Evolutionary conservation across 164 flowering plant species (phyloP).

Genomic region (grape (Vitis vinifera)): DNA sequence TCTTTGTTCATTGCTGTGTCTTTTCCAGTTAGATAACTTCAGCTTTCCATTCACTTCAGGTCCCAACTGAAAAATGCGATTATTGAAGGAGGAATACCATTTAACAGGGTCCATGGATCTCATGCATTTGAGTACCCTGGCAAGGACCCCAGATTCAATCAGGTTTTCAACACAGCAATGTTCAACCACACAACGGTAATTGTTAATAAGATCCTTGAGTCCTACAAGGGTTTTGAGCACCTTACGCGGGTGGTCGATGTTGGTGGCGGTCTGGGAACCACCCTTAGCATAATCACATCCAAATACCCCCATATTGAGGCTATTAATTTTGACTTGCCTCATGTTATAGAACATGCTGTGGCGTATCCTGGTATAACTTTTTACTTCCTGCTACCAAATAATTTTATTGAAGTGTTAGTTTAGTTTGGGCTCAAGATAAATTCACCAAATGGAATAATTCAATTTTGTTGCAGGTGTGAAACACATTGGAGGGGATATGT

Average conservation of each 20-base stretch:
- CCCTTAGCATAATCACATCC: slow-evolving; percentile 23
- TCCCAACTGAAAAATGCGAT: slow-evolving; percentile 30
- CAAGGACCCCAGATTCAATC: slow-evolving; percentile 25
- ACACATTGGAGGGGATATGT: slow-evolving; percentile 46
- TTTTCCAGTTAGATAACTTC: not conserved
- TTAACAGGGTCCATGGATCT: slow-evolving; percentile 32
- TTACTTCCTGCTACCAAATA: not conserved
- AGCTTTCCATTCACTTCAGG: slow-evolving; percentile 12
- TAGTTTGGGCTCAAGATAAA: not conserved
- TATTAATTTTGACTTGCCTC: slow-evolving; percentile 48
- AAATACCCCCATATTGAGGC: slow-evolving; percentile 34
- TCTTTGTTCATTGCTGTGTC: too few species aligned
- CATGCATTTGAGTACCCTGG: slow-evolving; percentile 25
- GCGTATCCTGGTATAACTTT: slow-evolving; percentile 30
- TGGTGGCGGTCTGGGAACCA: slow-evolving; percentile 42
- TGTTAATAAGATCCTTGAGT: slow-evolving; percentile 21
- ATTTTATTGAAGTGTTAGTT: too few species aligned
- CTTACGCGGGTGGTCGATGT: slow-evolving; percentile 35
- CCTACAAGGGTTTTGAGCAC: slow-evolving; percentile 36
- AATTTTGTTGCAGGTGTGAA: slow-evolving; percentile 31
- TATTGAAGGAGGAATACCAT: slow-evolving; percentile 47
- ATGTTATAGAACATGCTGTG: slow-evolving; percentile 33
- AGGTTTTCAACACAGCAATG: slow-evolving; percentile 33
- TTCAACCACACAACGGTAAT: slow-evolving; percentile 13
- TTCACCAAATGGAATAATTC: too few species aligned